Percentiles rank a stretch among this genome's conserved stretches.
These are phyloP conservation scores for Penicillium soppii DNA, from an alignment of 495 filamentous ascomycete genomes.

Conservation along the genomic window DNA sequence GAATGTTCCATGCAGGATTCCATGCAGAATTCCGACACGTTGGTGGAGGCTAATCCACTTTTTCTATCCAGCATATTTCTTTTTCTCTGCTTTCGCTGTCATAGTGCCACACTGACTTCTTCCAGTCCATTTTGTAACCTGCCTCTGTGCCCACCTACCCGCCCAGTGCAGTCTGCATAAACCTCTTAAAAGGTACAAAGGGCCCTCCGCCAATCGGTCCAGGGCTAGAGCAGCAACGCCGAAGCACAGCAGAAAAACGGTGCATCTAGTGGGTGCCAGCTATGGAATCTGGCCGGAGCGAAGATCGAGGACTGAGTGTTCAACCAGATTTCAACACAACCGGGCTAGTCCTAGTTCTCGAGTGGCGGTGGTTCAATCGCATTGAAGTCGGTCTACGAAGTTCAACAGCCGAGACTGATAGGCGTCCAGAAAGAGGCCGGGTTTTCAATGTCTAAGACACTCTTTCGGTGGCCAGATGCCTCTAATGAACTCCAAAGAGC, in stretches of 20 bases:
- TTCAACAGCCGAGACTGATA: constrained; percentile 16
- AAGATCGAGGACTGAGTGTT: background rate
- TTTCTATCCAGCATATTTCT: background rate
- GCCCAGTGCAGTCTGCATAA: constrained; percentile 5
- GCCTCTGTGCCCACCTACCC: constrained; percentile 16
- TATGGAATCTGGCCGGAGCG: constrained; percentile 2
- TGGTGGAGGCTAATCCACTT: constrained; percentile 18
- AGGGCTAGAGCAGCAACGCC: background rate
- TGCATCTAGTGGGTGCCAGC: constrained; percentile 2
- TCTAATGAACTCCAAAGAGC: constrained; percentile 18
- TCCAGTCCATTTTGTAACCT: constrained; percentile 15
- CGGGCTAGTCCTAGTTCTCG: constrained; percentile 2
- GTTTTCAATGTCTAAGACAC: constrained; percentile 29
- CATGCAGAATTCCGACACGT: constrained; percentile 32
- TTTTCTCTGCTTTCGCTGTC: background rate
- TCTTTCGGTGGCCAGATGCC: background rate
- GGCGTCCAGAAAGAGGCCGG: constrained; percentile 6
- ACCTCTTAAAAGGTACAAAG: constrained; percentile 8
- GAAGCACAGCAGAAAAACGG: constrained; percentile 13
- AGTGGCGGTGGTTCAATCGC: background rate
- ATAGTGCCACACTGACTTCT: constrained; percentile 14
- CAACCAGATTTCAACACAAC: background rate
- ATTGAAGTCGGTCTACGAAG: constrained; percentile 4
- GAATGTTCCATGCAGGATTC: constrained; percentile 44
- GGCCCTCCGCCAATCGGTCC: constrained; percentile 1